A percentile compares a stretch with the other conserved stretches of the same genome.
These are phyloP conservation scores for Viridothelium virens DNA, from an alignment of 495 filamentous ascomycete species.

Conservation along the genomic window DNA sequence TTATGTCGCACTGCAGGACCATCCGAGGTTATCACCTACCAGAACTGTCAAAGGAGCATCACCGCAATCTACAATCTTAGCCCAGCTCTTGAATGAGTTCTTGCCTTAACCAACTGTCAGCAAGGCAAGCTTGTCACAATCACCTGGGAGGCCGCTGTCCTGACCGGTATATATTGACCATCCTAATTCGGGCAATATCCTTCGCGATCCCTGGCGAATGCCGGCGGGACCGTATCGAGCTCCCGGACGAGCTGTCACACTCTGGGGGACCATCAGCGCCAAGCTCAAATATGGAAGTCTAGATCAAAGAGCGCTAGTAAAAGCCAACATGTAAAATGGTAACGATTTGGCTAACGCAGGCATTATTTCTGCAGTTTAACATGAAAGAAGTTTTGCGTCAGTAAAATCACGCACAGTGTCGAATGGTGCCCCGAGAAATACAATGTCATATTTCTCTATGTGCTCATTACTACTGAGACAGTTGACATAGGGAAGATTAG, in stretches of 20 bases:
- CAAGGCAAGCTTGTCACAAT: not conserved
- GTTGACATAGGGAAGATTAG: slow-evolving; percentile 43
- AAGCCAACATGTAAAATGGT: not conserved
- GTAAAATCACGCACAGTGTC: slow-evolving; percentile 38
- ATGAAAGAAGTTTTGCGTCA: not conserved
- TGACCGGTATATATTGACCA: slow-evolving; percentile 41
- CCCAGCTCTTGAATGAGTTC: slow-evolving; percentile 43
- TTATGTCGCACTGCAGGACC: not conserved
- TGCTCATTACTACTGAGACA: slow-evolving; percentile 28
- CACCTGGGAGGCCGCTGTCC: not conserved
- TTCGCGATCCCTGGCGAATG: slow-evolving; percentile 42
- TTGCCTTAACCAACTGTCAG: slow-evolving; percentile 24
- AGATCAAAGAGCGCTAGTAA: not conserved
- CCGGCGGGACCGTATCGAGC: slow-evolving; percentile 45
- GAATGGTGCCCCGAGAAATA: slow-evolving; percentile 63
- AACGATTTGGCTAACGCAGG: too few species aligned
- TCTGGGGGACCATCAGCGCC: slow-evolving; percentile 19
- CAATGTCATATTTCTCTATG: slow-evolving; percentile 66
- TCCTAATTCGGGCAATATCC: slow-evolving; percentile 32
- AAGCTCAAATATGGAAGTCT: not conserved
- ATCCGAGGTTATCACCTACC: slow-evolving; percentile 15
- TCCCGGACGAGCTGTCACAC: slow-evolving; percentile 44
- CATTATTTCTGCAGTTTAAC: not conserved
- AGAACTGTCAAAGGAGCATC: slow-evolving; percentile 46
- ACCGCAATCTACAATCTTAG: slow-evolving; percentile 46